phyloP scores from a whole-genome alignment of 1,284 basidiomycete species.

The Hortiboletus rubellus region DNA sequence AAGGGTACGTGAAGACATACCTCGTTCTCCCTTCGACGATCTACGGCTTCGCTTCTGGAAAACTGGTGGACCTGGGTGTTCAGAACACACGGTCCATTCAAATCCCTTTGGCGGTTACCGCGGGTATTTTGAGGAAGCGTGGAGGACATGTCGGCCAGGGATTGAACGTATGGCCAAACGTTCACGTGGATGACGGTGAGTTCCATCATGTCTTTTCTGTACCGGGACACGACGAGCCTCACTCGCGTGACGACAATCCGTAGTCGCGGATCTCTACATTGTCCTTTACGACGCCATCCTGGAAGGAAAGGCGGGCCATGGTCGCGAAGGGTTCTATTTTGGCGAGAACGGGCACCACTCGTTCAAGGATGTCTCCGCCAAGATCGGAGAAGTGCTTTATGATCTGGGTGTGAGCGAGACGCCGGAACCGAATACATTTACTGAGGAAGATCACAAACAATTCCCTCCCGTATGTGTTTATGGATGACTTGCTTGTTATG shows the following conservation, averaged over 20 bases:
- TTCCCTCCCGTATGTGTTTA: constrained; percentile 18
- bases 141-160: constrained; percentile 33
- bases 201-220: not conserved
- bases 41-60: constrained; percentile 39
- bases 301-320: constrained; percentile 39
- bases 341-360: constrained; percentile 48
- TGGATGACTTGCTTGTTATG: not conserved
- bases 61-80: constrained; percentile 39
- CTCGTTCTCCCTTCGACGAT: constrained; percentile 44
- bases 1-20: constrained; percentile 41
- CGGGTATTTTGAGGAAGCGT: constrained; percentile 33
- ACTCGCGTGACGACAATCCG: not conserved
- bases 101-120: constrained; percentile 36
- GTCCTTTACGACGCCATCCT: constrained; percentile 35
- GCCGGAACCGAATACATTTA: constrained; percentile 35
- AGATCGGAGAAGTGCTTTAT: constrained; percentile 33
- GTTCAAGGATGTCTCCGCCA: constrained; percentile 31
- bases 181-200: constrained; percentile 34
- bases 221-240: not conserved
- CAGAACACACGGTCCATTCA: constrained; percentile 41
- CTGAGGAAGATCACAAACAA: constrained; percentile 34
- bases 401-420: constrained; percentile 33
- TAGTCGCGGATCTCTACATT: constrained; percentile 34
- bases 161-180: constrained; percentile 27
- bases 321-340: constrained; percentile 53